Evolutionary conservation across 2,329 filamentous ascomycete genomes (phyloP), one percentile per base, ranked within the genome.

Genomic region (Verticillium isaacii): DNA sequence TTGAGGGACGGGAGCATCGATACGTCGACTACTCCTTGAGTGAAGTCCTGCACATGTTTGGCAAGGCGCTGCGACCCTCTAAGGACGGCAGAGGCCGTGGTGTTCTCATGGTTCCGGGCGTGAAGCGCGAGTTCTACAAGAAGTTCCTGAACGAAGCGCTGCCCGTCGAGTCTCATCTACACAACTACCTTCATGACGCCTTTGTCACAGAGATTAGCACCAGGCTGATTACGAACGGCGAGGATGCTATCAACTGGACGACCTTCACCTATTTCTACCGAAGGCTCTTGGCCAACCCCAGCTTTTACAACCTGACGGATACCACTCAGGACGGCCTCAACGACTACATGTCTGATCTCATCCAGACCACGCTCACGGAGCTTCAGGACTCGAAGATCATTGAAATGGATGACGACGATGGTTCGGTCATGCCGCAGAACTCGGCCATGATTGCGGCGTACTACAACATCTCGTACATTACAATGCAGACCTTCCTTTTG

Each of bases 221-320:
- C 19, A 94, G 93, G 80, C 96, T 93, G 74, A 95, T 99, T 64
- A 88, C 92, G 69, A 97, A 93, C 14, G 96, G 93, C 15, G 95
- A 98, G 69, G 94, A 98, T 77, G 95, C 94, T 12, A 93, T 99
- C 68, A 96, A 97, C 77, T 99, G 95, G 95, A 92, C 93, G 41
- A 98, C 95, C 0, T 98, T 97, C 73, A 97, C 94, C 12, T 99
- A 97, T 79, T 97, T 98, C 78, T 99, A 99, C 78, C 90, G 95
- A 54, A 89, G 95, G 62, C 84, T 99, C 41, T 84, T 98, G 39
- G 93, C 94, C 34, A 99, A 99, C 73, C 95, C 95, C 9, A 97
- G 92, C 76, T 99, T 93, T 80, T 99, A 99, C 78, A 91, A 92
- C 68, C 80, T 99, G 64, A 89, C 89, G 17, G 92, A 93, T 72